Base-by-base conservation (phyloP, 2,329 filamentous ascomycete genomes). In the Mollisia scopiformis region DNA sequence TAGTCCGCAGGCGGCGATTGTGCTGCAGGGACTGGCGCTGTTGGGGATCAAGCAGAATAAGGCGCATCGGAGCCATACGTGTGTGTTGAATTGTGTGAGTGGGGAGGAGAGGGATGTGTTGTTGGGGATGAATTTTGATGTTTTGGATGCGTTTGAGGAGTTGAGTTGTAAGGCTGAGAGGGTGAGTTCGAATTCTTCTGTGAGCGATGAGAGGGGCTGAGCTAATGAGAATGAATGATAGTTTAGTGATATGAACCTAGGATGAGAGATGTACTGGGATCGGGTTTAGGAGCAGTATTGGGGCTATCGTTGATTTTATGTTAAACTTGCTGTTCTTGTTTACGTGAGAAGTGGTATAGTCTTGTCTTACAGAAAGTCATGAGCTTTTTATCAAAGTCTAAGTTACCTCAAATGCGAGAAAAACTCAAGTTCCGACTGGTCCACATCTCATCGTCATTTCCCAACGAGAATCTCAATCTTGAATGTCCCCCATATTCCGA, bases 121-220 rank as follows among this genome's bases (percentile, higher is more conserved):
- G 61, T 81, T 88, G 58, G 86, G 86, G 0, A 92, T 96, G 89
- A 92, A 92, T 1, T 96, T 96, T 71, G 86, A 87, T 65, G 84
- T 91, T 47, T 77, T 93, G 64, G 89, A 94, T 75, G 88, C 84
- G 41, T 96, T 93, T 74, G 92, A 96, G 70, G 91, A 96, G 74
- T 84, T 95, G 56, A 90, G 87, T 62, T 84, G 82, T 65, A 86
- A 89, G 21, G 77, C 78, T 2, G 83, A 84, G 19, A 80, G 77
- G 71, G 82, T 84, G 61, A 75, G 79, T 61, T 39, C 30, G n/a
- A n/a, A n/a, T n/a, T 21, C 21, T n/a, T 56, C 25, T 23, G 11
- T 35, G 16, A 2, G 23, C 21, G 23, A 3, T 47, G 43, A 47
- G 1, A 14, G 10, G 23, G 43, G 1, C 3, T 2, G 28, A 33